Evolutionary conservation across 768 basidiomycete genomes (phyloP), one percentile per base, ranked within the genome.

Genomic region (Amanita pseudoporphyria): DNA sequence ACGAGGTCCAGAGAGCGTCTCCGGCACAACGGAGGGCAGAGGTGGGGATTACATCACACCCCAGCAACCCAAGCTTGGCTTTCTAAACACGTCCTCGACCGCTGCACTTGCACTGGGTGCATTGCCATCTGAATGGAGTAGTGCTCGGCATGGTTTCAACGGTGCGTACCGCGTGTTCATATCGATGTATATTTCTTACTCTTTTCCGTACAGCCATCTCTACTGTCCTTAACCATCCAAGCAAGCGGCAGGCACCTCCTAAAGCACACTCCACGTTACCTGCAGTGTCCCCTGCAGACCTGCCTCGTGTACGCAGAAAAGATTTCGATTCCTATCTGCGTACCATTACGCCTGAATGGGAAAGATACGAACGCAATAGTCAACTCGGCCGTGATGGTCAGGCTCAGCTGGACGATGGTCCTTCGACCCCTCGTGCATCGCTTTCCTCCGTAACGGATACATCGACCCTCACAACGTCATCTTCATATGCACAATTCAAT

Each of bases 141-240:
- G 86, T 61, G 71, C 84, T 13, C 80, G 77, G 39, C 84, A 89
- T 57, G 92, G 92, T 6, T 94, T 95, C 68, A 87, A 95, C 62
- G 91, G 91, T 88, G 62, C 50, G 78, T 65, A 22, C 53, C 13
- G 36, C 42, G 9, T 35, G 14, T 19, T 38, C 40, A 9, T 54
- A 39, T 45, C 31, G 30, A 52, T 21, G 26, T 31, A 5, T n/a
- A 5, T n/a, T 18, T 41, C 30, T 47, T 52, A 14, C 45, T 47
- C 28, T 33, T 36, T 33, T 47, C 12, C 14, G 6, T 7, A 16
- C 62, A 96, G 94, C 92, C 33, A 93, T 96, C 55, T 94, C 93
- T 7, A 93, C 89, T 14, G 88, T 96, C 22, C 77, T 96, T 45
- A 93, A 93, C 58, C 92, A 87, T 58, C 94, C 94, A 1, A 82